Percentiles rank a stretch among this genome's conserved stretches.
Conservation (phyloP, 495 filamentous ascomycete species). For the Penicillium coffeae region DNA sequence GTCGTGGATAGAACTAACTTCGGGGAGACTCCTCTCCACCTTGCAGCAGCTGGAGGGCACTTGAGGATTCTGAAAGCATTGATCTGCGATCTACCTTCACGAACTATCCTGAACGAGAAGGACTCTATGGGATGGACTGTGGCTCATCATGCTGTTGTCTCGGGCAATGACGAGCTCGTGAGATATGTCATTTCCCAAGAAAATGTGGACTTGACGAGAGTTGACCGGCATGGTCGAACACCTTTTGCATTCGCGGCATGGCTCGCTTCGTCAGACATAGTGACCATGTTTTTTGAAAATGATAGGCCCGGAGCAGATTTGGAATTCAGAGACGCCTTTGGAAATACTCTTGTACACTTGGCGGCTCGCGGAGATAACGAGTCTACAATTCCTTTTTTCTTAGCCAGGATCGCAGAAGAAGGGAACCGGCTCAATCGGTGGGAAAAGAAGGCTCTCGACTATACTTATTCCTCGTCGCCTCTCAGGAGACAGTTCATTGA, state of each 20-base stretch:
- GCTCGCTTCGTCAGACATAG: background rate
- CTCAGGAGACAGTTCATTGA: background rate
- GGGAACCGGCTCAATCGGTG: background rate
- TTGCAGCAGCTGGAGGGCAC: background rate
- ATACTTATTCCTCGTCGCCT: background rate
- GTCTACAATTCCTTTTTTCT: background rate
- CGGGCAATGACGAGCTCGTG: background rate
- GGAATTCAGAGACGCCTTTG: background rate
- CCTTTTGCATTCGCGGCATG: background rate
- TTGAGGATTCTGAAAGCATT: background rate
- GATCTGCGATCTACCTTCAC: background rate
- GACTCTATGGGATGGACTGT: background rate
- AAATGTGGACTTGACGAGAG: background rate
- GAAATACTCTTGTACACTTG: background rate
- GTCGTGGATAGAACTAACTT: background rate
- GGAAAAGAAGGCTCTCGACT: background rate
- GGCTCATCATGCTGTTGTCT: background rate
- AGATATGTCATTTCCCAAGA: background rate
- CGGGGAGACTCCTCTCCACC: background rate
- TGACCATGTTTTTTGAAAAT: background rate
- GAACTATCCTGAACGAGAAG: background rate
- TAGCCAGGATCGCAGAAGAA: background rate
- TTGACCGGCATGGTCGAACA: background rate
- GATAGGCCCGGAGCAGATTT: background rate
- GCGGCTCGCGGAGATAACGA: background rate